These are phyloP conservation scores for Eimeria brunetti DNA, from an alignment of 169 alveolate species.

Conservation along the genomic window DNA sequence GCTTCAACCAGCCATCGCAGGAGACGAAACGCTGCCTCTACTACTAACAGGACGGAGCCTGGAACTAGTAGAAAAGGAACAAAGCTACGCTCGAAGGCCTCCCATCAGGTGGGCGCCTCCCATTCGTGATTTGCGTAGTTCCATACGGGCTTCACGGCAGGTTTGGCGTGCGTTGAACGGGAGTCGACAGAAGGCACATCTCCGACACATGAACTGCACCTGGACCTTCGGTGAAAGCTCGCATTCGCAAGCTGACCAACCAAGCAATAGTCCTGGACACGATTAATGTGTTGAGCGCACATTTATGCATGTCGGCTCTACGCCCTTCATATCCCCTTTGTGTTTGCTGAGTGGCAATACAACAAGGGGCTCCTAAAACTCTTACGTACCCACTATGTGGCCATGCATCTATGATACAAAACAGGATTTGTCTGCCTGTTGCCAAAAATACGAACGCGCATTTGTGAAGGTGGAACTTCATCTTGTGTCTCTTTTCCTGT, in stretches of 20 bases:
- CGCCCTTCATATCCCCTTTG: neutral
- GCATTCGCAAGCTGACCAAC: neutral
- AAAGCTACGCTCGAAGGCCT: constrained; percentile 24
- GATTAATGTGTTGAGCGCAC: neutral
- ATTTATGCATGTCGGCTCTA: neutral
- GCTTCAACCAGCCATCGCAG: constrained; percentile 35
- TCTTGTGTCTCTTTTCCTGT: constrained; percentile 40
- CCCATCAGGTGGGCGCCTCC: constrained; percentile 3
- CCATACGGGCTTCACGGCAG: neutral
- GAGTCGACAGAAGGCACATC: neutral
- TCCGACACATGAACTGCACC: neutral
- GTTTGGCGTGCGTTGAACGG: neutral
- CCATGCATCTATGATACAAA: neutral
- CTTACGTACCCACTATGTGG: neutral
- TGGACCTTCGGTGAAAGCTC: neutral
- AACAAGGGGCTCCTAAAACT: neutral
- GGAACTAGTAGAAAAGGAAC: constrained; percentile 26
- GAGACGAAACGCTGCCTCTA: constrained; percentile 25
- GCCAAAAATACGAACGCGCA: neutral
- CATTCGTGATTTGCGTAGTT: neutral
- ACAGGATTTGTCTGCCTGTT: constrained; percentile 17
- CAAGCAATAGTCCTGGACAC: neutral
- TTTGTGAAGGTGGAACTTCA: neutral
- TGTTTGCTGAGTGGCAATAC: constrained; percentile 24
- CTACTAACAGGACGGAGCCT: constrained; percentile 16